Evolutionary conservation across 2,329 filamentous ascomycete species (phyloP), one percentile per base, ranked within the genome.

Genomic region (Didymella pomorum): DNA sequence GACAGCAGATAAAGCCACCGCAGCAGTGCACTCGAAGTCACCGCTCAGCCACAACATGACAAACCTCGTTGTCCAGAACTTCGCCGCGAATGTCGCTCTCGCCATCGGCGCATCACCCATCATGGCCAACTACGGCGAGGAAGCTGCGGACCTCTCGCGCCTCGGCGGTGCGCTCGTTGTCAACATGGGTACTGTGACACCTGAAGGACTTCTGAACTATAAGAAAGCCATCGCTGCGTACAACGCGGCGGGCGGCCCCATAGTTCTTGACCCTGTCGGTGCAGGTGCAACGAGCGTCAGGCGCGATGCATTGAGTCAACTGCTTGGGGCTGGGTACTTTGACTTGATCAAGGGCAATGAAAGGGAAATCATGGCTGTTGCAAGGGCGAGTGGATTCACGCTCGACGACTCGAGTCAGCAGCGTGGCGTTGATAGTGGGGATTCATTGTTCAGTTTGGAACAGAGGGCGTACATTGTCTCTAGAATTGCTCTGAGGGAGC

Each of bases 1-100:
- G 26, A 51, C 69, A 28, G 63, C 70, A 10, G 49, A 65, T 70
- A 39, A 67, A 3, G 78, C 90, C 18, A 81, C 96, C 42, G 81
- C 80, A 58, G 81, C 82, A 6, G 84, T 97, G 46, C 85, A 85
- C 5, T 75, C 81, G 2, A 82, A 79, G 42, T 88, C 85, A 56
- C 93, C 93, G 0, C 83, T 98, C 21, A 90, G 90, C 49, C 94
- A 98, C 79, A 97, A 97, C 79, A 98, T 98, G 92, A 98, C 95
- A 52, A 98, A 98, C 75, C 83, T 93, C 51, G 94, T 98, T 0
- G 94, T 97, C 21, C 93, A 97, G 71, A 97, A 97, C 79, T 91
- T 98, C 70, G 91, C 93, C 16, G 94, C 95, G 51, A 97, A 96
- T 71, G 89, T 97, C 3, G 92, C 92, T 37, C 84, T 97, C 16